phyloP scores from a whole-genome alignment of 176 grass and related monocot species.

The Raddia distichophylla region DNA sequence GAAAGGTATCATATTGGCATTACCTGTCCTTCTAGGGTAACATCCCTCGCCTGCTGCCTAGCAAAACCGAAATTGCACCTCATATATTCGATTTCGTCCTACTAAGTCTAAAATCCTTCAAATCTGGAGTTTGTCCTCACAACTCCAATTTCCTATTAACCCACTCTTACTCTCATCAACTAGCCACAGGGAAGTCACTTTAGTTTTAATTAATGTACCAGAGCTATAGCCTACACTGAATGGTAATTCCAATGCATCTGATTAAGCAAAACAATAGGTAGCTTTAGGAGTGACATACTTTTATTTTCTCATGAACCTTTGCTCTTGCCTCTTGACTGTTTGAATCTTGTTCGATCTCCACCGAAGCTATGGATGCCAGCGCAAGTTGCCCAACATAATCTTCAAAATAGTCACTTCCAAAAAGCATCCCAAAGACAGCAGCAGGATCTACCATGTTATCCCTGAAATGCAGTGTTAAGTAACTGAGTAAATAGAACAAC shows the following conservation, averaged over 20 bases:
- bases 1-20: too few relatives aligned
- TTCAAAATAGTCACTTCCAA: slow-evolving; percentile 98
- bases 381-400: slow-evolving; percentile 97
- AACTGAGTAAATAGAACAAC: slow-evolving; percentile 16
- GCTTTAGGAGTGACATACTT: slow-evolving; percentile 48
- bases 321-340: slow-evolving; percentile 59
- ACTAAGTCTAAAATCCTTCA: too few relatives aligned
- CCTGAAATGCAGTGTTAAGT: slow-evolving; percentile 44
- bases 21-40: too few relatives aligned
- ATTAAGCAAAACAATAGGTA: slow-evolving; percentile 20
- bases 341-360: slow-evolving; percentile 68
- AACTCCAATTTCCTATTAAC: too few relatives aligned
- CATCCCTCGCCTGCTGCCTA: too few relatives aligned
- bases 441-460: slow-evolving; percentile 89
- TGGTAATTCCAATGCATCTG: background rate
- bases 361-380: slow-evolving; percentile 81
- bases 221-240: slow-evolving; percentile 6
- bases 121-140: too few relatives aligned
- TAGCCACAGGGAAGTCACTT: slow-evolving; percentile 29
- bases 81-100: too few relatives aligned
- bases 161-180: too few relatives aligned
- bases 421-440: slow-evolving; percentile 98
- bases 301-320: slow-evolving; percentile 91
- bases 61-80: too few relatives aligned
- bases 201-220: slow-evolving; percentile 19